Evolutionary conservation across 2,329 filamentous ascomycete genomes (phyloP).

Genomic region (Fusarium buxicola): DNA sequence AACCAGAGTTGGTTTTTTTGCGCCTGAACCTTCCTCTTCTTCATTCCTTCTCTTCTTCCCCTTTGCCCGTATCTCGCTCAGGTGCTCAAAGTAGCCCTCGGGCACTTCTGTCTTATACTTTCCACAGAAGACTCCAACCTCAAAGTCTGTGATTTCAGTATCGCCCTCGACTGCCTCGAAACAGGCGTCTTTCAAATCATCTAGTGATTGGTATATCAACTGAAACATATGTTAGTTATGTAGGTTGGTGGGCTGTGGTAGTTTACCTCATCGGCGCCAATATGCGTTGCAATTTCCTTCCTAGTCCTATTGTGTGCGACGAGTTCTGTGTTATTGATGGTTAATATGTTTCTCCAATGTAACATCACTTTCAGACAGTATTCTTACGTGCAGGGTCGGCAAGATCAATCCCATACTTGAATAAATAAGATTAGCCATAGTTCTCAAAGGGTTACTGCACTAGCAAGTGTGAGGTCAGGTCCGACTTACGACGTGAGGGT

Average conservation of each 20-base stretch:
- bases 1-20: constrained; percentile 35
- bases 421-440: background rate
- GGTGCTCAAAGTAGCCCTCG: constrained; percentile 83
- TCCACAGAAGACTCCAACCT: constrained; percentile 92
- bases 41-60: constrained; percentile 56
- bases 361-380: background rate
- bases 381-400: constrained; percentile 52
- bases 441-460: background rate
- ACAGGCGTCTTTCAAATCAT: constrained; percentile 79
- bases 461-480: background rate
- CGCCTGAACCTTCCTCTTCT: constrained; percentile 27
- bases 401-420: constrained; percentile 59
- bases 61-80: constrained; percentile 77
- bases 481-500: constrained; percentile 82
- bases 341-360: background rate
- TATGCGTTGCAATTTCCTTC: constrained; percentile 55
- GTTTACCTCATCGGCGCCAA: constrained; percentile 65
- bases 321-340: constrained; percentile 48
- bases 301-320: constrained; percentile 55
- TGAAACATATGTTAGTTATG: constrained; percentile 51
- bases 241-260: constrained; percentile 52
- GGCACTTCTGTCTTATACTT: constrained; percentile 85
- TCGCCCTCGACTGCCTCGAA: constrained; percentile 73
- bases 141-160: constrained; percentile 72
- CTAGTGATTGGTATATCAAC: constrained; percentile 67